Conservation (phyloP, 208 protist species). For the Crithidia sp. region DNA sequence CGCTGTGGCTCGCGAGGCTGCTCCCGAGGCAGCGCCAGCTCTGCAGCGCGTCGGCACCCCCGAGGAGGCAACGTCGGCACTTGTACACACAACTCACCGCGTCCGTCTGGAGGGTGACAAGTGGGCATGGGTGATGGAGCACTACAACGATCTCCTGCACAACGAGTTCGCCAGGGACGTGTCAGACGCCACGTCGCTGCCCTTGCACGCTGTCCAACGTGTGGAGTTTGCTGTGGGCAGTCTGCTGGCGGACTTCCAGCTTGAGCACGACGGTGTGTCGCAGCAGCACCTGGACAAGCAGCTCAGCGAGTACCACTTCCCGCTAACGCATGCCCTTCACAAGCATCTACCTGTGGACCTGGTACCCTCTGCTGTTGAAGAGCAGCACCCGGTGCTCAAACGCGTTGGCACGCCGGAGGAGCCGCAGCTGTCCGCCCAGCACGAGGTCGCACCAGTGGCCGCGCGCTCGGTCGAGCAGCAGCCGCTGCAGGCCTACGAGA, state of each 20-base stretch:
- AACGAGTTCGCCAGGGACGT: constrained; percentile 51
- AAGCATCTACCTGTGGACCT: background rate
- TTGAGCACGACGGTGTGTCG: constrained; percentile 23
- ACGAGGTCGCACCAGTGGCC: background rate
- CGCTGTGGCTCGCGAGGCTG: background rate
- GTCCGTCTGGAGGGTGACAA: constrained; percentile 48
- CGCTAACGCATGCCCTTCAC: constrained; percentile 30
- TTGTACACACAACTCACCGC: constrained; percentile 39
- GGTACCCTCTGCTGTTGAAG: background rate
- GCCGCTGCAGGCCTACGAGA: constrained; percentile 16
- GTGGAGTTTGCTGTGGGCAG: constrained; percentile 29
- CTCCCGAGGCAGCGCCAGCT: too few relatives aligned
- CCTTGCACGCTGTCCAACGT: constrained; percentile 3
- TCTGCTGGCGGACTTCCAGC: constrained; percentile 32
- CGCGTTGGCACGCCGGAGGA: background rate
- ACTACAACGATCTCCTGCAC: constrained; percentile 28
- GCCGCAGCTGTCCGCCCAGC: background rate
- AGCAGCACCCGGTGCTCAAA: too few relatives aligned
- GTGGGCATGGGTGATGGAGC: constrained; percentile 40
- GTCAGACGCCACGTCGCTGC: constrained; percentile 29
- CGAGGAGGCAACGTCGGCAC: background rate
- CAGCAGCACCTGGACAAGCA: constrained; percentile 25
- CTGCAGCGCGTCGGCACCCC: constrained; percentile 3
- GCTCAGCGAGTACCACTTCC: constrained; percentile 20
- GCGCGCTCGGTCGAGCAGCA: background rate